Base-by-base conservation (phyloP, 2,329 filamentous ascomycete genomes). In the Penicillium rolfsii region DNA sequence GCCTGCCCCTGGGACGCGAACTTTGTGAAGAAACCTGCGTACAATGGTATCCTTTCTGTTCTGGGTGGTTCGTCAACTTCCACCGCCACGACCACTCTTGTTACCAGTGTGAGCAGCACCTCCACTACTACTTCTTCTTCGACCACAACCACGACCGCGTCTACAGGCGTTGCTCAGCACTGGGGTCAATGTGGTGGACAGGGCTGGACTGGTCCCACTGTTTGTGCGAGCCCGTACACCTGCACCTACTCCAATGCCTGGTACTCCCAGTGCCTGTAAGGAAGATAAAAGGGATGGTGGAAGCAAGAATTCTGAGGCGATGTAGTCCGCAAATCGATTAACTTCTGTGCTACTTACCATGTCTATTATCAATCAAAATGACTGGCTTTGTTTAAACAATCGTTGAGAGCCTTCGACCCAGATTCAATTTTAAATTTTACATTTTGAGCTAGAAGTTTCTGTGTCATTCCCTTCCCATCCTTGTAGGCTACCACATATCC, bases 1-100 rank as follows among this genome's bases (percentile, higher is more conserved):
- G 79, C 80, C 3, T 71, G 77, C 19, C 73, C 81, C 3, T 84
- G 79, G 80, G 79, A 83, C 64, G 74, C 76, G 46, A 76, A 81
- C 52, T 71, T 79, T 41, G 65, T 71, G 53, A 82, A 79, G 75
- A 84, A 84, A 74, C 77, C 79, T 24, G 80, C 79, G 14, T 82
- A 81, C 61, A 68, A 72, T 48, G 74, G 71, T 24, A 70, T 77
- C 45, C 59, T 76, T 48, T 65, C 58, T 49, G 72, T 68, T 3
- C 43, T 73, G 22, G 70, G 67, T n/a, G 70, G 59, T 4, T 62
- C 2, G 40, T 52, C 7, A 6, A 52, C 61, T 11, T 19, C 55
- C 5, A 43, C 52, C 24, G 52, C 60, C 3, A 60, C 67, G 12
- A 64, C 66, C 2, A 69, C 66, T 43, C 30, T 33, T 33, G 30